Conservation (phyloP, 441 rosid genomes). For the Daphne laureola region DNA sequence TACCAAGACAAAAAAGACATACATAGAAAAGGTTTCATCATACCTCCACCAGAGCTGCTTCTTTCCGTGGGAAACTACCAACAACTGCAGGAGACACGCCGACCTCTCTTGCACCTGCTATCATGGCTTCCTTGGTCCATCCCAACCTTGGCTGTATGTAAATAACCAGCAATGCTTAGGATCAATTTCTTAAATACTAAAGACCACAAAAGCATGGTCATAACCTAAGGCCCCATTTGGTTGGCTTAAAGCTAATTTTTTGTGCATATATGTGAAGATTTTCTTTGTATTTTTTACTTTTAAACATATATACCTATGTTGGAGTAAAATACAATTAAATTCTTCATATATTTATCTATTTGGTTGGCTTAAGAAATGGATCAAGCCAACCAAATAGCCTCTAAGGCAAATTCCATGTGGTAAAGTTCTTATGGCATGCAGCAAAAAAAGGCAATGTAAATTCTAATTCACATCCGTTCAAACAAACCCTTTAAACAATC, state of each 20-base stretch:
- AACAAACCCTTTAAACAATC: neutral
- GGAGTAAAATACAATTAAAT: no score
- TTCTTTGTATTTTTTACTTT: no score
- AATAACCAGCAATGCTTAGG: no score
- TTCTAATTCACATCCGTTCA: no score
- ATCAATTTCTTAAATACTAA: no score
- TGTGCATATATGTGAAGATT: no score
- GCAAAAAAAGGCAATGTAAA: neutral
- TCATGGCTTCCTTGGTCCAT: constrained; percentile 83
- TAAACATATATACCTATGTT: no score
- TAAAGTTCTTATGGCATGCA: neutral
- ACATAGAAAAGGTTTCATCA: constrained; percentile 1
- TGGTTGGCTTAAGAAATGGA: no score
- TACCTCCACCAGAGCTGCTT: constrained; percentile 86
- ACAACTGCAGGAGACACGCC: constrained; percentile 77
- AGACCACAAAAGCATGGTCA: neutral
- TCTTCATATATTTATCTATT: no score
- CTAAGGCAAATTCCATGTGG: neutral
- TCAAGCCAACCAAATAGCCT: no score
- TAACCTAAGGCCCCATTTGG: neutral
- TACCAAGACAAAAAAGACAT: neutral
- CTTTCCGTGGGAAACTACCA: constrained; percentile 77
- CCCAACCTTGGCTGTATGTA: constrained; percentile 48
- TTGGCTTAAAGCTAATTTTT: no score
- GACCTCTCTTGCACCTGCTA: constrained; percentile 81